Evolutionary conservation across 2,329 filamentous ascomycete genomes (phyloP), one percentile per base, ranked within the genome.

Genomic region (Raffaelea deltoideospora): DNA sequence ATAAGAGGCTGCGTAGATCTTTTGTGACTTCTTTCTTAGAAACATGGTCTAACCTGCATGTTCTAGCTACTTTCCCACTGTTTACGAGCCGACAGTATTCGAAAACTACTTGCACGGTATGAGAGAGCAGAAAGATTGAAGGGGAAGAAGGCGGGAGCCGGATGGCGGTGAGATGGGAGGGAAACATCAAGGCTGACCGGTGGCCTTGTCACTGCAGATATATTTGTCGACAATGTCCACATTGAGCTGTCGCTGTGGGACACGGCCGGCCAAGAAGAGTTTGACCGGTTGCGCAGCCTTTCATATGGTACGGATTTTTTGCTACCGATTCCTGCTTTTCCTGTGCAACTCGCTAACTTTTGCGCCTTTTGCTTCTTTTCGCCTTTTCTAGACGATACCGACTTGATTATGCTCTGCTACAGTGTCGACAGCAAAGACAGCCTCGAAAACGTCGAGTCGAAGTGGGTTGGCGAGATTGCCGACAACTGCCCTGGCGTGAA

Each of bases 51-150:
- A n/a, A n/a, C n/a, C n/a, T n/a, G n/a, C 35, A 39, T 39, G n/a
- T 24, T 45, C 29, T 50, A 88, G 84, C 45, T 94, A 95, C 60
- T 98, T 98, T 59, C 88, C 88, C 35, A 95, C 88, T 40, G 88
- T 96, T 53, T 96, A 96, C 64, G 87, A 96, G 61, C 90, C 90
- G 37, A 98, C 88, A 26, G 88, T 95, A 46, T 95, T 95, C 60
- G 88, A 98, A 59, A 98, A 98, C 62, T 98, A 96, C 60, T 88
- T 98, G 45, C 88, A 98, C 57, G 86, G 84, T 92, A 70, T n/a
- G n/a, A n/a, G n/a, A n/a, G n/a, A n/a, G 13, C 6, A 24, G 20
- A 22, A 33, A 33, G 9, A 31, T 8, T n/a, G n/a, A n/a, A n/a
- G n/a, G n/a, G n/a, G n/a, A n/a, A n/a, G n/a, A n/a, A n/a, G n/a